These are phyloP conservation scores for Tulasnella sp. DNA, from an alignment of 768 basidiomycete genomes.

Conservation along the genomic window DNA sequence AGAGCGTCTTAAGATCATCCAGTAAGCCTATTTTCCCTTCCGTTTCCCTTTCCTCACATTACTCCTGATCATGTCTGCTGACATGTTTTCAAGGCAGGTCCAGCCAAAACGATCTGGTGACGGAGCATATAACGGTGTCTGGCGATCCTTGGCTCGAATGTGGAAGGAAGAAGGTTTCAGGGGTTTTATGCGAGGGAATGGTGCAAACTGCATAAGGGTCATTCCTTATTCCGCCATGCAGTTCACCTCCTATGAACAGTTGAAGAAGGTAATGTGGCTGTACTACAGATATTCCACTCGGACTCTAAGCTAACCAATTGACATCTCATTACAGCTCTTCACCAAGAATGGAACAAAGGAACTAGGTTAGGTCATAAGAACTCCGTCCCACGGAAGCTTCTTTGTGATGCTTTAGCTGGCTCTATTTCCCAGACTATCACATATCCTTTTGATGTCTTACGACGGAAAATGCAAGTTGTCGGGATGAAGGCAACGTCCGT, in stretches of 20 bases:
- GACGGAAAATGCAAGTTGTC: background rate
- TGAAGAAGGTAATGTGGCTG: conserved; percentile 55
- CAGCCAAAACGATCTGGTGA: conserved; percentile 48
- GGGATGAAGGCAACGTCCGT: background rate
- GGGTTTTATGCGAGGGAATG: conserved; percentile 91
- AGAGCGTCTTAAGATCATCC: conserved; percentile 91
- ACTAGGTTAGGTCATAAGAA: conserved; percentile 63
- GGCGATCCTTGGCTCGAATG: conserved; percentile 72
- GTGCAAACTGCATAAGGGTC: conserved; percentile 77
- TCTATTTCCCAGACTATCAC: background rate
- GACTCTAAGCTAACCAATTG: background rate
- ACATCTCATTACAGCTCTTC: conserved; percentile 42
- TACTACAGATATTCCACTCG: background rate
- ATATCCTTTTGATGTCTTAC: background rate
- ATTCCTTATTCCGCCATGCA: conserved; percentile 62
- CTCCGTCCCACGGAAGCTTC: conserved; percentile 52
- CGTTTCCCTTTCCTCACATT: background rate
- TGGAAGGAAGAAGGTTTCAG: conserved; percentile 88
- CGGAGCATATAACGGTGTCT: conserved; percentile 71
- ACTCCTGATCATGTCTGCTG: conserved; percentile 1
- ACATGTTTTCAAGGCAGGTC: conserved; percentile 55
- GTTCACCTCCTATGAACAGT: conserved; percentile 56
- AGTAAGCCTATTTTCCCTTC: conserved; percentile 43
- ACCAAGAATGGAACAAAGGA: conserved; percentile 52
- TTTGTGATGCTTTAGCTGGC: conserved; percentile 57